Conservation (phyloP, 2,329 filamentous ascomycete genomes). For the Bipolaris bicolor region DNA sequence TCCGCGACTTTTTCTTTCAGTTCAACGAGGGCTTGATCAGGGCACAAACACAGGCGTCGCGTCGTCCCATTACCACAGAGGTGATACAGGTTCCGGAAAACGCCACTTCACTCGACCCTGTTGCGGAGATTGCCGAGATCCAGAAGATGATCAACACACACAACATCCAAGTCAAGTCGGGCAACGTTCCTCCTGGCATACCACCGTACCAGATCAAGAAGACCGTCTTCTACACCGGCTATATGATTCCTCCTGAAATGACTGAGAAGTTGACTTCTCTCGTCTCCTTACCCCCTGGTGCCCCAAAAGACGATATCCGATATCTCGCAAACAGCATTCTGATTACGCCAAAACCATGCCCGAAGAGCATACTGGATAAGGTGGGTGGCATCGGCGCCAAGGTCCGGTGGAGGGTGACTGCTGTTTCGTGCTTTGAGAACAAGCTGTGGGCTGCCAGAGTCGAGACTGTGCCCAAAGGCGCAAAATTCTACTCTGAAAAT, state of each 20-base stretch:
- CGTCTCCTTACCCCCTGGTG: constrained; percentile 66
- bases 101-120: constrained; percentile 74
- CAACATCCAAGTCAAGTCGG: constrained; percentile 66
- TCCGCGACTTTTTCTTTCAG: constrained; percentile 80
- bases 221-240: constrained; percentile 89
- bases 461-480: constrained; percentile 70
- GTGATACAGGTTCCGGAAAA: constrained; percentile 86
- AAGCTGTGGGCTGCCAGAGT: constrained; percentile 87
- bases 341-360: constrained; percentile 80
- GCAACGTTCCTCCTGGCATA: constrained; percentile 53
- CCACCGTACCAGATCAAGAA: constrained; percentile 76
- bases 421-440: constrained; percentile 75
- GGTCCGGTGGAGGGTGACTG: constrained; percentile 82
- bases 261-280: constrained; percentile 74
- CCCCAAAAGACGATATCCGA: constrained; percentile 74
- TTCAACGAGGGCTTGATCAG: constrained; percentile 70
- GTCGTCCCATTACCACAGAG: constrained; percentile 73
- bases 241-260: constrained; percentile 77
- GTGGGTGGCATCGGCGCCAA: constrained; percentile 86
- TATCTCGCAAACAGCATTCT: constrained; percentile 88
- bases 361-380: constrained; percentile 74
- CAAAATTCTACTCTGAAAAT: constrained; percentile 76
- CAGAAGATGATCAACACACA: constrained; percentile 90
- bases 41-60: constrained; percentile 52
- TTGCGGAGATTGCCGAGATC: constrained; percentile 80